phyloP scores from a whole-genome alignment of 805 yeast species.

The Candida palmyrensis region DNA sequence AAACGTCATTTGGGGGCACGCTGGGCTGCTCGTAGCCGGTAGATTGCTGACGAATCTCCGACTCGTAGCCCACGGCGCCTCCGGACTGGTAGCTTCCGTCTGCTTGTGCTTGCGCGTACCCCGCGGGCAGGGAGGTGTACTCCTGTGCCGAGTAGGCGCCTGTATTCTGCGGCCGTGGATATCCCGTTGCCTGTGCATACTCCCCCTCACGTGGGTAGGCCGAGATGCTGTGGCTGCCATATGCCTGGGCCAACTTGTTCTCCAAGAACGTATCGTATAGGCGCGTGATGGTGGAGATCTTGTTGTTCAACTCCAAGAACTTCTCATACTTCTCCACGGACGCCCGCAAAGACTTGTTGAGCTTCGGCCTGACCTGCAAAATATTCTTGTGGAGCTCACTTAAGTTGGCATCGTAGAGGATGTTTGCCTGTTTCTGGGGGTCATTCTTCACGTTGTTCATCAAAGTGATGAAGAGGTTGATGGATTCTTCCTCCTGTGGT shows the following conservation, averaged over 20 bases:
- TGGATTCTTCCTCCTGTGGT: slow-evolving; percentile 61
- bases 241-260: slow-evolving; percentile 32
- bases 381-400: slow-evolving; percentile 57
- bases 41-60: too few relatives aligned
- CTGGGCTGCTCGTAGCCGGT: too few relatives aligned
- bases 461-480: slow-evolving; percentile 64
- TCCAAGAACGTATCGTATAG: slow-evolving; percentile 77
- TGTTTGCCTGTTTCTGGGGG: slow-evolving; percentile 35
- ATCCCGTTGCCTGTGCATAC: too few relatives aligned
- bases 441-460: slow-evolving; percentile 48
- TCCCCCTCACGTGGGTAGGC: slow-evolving; percentile 5
- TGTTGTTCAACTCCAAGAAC: slow-evolving; percentile 69
- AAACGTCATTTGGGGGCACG: too few relatives aligned
- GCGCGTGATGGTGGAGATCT: slow-evolving; percentile 68
- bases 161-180: too few relatives aligned
- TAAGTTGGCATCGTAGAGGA: slow-evolving; percentile 45
- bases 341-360: slow-evolving; percentile 54
- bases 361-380: slow-evolving; percentile 60
- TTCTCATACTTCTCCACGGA: slow-evolving; percentile 59
- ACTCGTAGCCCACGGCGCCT: too few relatives aligned
- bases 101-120: neutral
- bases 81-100: neutral
- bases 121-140: neutral
- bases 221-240: slow-evolving; percentile 24
- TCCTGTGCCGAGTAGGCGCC: too few relatives aligned